These are phyloP conservation scores for Candida insectalens DNA, from an alignment of 805 yeast genomes.

Conservation along the genomic window DNA sequence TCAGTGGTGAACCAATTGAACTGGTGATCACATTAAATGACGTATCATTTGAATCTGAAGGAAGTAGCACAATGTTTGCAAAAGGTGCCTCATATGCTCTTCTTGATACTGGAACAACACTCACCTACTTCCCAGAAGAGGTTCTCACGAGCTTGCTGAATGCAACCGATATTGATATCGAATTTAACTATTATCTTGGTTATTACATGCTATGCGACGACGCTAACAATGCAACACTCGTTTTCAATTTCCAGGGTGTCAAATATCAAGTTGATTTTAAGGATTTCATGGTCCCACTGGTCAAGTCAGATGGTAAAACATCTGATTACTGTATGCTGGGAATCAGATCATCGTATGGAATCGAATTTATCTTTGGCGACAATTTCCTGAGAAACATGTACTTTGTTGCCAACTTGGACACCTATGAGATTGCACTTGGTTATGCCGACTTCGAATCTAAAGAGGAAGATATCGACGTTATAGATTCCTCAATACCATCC, in stretches of 20 bases:
- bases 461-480: conserved; percentile 14
- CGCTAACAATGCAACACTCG: conserved; percentile 19
- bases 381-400: conserved; percentile 42
- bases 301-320: conserved; percentile 10
- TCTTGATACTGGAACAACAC: conserved; percentile 52
- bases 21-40: conserved; percentile 40
- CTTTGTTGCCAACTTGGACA: conserved; percentile 45
- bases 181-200: conserved; percentile 30
- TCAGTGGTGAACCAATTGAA: conserved; percentile 28
- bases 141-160: conserved; percentile 21
- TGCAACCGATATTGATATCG: no score
- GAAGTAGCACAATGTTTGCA: conserved; percentile 13
- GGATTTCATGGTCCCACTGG: conserved; percentile 13
- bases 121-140: conserved; percentile 33
- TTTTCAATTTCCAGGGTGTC: conserved; percentile 50
- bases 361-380: conserved; percentile 39
- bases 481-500: conserved; percentile 36
- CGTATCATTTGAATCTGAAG: conserved; percentile 19
- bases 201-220: conserved; percentile 39
- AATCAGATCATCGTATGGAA: conserved; percentile 24
- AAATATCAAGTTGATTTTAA: conserved; percentile 39
- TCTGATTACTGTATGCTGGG: conserved; percentile 36
- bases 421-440: conserved; percentile 34
- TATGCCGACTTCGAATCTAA: conserved; percentile 12
- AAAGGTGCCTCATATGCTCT: conserved; percentile 28